Evolutionary conservation across 2,329 filamentous ascomycete genomes (phyloP).

Genomic region (Botrytis byssoidea): DNA sequence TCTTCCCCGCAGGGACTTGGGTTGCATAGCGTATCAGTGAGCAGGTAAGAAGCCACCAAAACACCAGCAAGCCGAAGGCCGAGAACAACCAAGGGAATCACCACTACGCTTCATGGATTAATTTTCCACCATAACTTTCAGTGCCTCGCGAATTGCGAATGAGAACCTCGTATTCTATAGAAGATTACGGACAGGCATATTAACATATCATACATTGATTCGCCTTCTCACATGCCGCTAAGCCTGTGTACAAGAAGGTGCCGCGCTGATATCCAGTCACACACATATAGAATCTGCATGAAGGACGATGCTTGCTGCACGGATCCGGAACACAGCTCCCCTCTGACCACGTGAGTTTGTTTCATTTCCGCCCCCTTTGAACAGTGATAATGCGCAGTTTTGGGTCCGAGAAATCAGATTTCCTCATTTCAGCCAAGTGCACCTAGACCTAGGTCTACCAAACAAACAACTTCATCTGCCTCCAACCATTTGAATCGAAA

Average conservation of each 20-base stretch:
- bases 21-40: not conserved
- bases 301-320: slow-evolving; percentile 8
- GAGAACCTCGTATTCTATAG: not conserved
- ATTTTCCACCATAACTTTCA: not conserved
- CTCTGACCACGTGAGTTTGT: slow-evolving; percentile 18
- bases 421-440: not conserved
- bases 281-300: slow-evolving; percentile 17
- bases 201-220: not conserved
- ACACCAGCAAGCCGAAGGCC: not conserved
- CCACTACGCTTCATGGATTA: not conserved
- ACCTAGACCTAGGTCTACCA: not conserved
- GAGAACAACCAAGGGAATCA: slow-evolving; percentile 8
- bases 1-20: slow-evolving; percentile 7
- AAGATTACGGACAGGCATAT: slow-evolving; percentile 2
- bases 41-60: not conserved
- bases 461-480: not conserved
- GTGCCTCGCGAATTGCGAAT: not conserved
- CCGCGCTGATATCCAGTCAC: slow-evolving; percentile 18
- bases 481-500: not conserved
- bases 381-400: not conserved
- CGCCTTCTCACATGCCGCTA: slow-evolving; percentile 16
- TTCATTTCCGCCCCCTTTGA: not conserved
- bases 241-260: slow-evolving; percentile 3
- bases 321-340: slow-evolving; percentile 15
- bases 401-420: not conserved